Evolutionary conservation across 306 rosid species (phyloP), one percentile per base, ranked within the genome.

Genomic region (Cucumis hystrix): DNA sequence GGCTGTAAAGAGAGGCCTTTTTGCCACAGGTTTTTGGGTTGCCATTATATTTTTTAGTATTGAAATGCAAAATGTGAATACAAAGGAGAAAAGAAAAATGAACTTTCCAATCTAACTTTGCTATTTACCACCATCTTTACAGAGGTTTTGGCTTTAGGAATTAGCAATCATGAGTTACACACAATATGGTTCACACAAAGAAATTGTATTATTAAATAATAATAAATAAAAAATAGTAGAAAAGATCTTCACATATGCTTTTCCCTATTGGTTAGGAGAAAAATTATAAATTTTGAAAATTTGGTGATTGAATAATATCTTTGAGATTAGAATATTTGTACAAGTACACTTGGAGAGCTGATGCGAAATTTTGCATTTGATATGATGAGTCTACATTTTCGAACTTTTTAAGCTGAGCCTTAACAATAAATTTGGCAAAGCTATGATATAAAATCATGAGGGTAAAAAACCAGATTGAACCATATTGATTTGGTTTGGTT

Each of bases 21-120:
- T 72, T 72, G 28, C 77, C 77, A 49, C 77, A 72, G 77, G 77
- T 72, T 51, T 28, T 72, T 21, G 39, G 8, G 39, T 8, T 70
- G 16, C 14, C 40, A 20, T 68, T 67, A 43, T 41, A 21, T 12
- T 68, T 61, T 68, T 41, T 2, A 30, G 58, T 13, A 21, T 70
- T 7, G 3, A 55, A 51, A 51, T 25, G 25, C 21, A 15, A 51
- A 72, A 1, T 72, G 77, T 17, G 41, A 56, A 70, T 70, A 25
- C 20, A 70, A 47, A 55, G 59, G 59, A 18, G 18, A 17, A 2
- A 55, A 70, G 76, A 47, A 70, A 25, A 72, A 16, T 51, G 43
- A 72, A 51, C 40, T 51, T 51, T 16, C 13, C 43, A 23, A 16
- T 47, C 43, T 5, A 8, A 70, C 7, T 47, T 72, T 72, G 61